Evolutionary conservation across 139 green algal genomes (phyloP), one percentile per base, ranked within the genome.

Genomic region (Marvania coccoides): DNA sequence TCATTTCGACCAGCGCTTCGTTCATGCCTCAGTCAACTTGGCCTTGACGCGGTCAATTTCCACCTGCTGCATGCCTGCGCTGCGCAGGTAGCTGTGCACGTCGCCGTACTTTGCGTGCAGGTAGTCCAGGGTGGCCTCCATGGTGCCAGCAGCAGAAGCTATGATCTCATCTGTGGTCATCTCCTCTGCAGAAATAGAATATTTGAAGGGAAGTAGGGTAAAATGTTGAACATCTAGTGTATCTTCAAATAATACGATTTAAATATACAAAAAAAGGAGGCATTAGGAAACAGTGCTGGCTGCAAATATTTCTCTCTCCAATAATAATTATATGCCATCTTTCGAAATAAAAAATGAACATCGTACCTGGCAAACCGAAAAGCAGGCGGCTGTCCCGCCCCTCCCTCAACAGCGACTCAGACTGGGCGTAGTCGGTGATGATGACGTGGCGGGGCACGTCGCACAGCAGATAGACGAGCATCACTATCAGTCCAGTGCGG

Each of bases 381-480:
- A 82, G 55, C 47, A 74, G 24, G 34, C 56, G 51, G 35, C 67
- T 70, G 31, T 79, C 65, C 15, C 73, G 37, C 19, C 61, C 37
- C 58, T 71, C 71, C 28, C 58, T 76, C 48, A 83, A 47, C 9
- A 70, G 35, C 15, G 58, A 35, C 53, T 83, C 77, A 1, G 66
- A 78, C 55, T 70, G 58, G 2, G 70, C 75, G 19, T 83, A 83
- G 31, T 83, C 76, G 2, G 36, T 24, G 10, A 83, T 60, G 6
- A 83, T 61, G 2, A 75, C 76, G 63, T 66, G 13, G 0, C 30
- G 38, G 24, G 62, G 33, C 5, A 77, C 70, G 8, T 58, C 69
- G 63, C 78, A 83, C 10, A 85, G 31, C 47, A 79, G 26, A 31
- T 83, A 62, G 33, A 85, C 40, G 6, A 85, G 71, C 78, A 81